Evolutionary conservation across 164 flowering plant species (phyloP).

Genomic region (Chimonanthus salicifolius): DNA sequence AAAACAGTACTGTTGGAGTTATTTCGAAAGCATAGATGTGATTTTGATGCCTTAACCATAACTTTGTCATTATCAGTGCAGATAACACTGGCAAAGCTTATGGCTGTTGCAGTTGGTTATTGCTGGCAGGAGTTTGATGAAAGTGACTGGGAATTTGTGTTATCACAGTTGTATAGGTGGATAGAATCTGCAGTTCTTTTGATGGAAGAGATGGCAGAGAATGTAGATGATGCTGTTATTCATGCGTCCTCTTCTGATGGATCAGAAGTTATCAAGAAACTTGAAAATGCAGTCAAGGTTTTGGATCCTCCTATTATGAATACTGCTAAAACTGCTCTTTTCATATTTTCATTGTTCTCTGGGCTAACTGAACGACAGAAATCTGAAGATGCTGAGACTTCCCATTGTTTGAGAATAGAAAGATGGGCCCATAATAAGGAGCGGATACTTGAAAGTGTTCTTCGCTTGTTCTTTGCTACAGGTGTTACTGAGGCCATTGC

Average conservation of each 20-base stretch:
- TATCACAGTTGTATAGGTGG: constrained; percentile 54
- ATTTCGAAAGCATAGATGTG: constrained; percentile 58
- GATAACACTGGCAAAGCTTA: constrained; percentile 50
- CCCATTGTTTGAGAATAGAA: constrained; percentile 29
- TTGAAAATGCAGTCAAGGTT: constrained; percentile 32
- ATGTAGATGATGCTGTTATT: constrained; percentile 38
- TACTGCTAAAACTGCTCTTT: constrained; percentile 52
- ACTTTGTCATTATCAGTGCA: constrained; percentile 23
- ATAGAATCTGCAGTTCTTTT: constrained; percentile 68
- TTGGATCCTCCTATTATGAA: constrained; percentile 33
- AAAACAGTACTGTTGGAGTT: constrained; percentile 51
- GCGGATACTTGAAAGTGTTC: constrained; percentile 59
- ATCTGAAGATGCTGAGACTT: constrained; percentile 23
- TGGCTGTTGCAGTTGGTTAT: constrained; percentile 61
- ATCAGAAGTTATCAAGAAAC: constrained; percentile 27
- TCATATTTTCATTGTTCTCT: constrained; percentile 44
- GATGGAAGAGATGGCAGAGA: constrained; percentile 84
- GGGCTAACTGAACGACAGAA: constrained; percentile 26
- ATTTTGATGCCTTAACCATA: constrained; percentile 14
- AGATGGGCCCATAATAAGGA: constrained; percentile 48
- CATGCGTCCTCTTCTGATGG: constrained; percentile 27
- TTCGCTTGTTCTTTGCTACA: constrained; percentile 79
- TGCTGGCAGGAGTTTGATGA: constrained; percentile 78
- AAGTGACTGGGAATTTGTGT: constrained; percentile 81
- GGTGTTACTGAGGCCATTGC: constrained; percentile 77